Base-by-base conservation (phyloP, 495 filamentous ascomycete species). In the Aspergillus conjunctus region DNA sequence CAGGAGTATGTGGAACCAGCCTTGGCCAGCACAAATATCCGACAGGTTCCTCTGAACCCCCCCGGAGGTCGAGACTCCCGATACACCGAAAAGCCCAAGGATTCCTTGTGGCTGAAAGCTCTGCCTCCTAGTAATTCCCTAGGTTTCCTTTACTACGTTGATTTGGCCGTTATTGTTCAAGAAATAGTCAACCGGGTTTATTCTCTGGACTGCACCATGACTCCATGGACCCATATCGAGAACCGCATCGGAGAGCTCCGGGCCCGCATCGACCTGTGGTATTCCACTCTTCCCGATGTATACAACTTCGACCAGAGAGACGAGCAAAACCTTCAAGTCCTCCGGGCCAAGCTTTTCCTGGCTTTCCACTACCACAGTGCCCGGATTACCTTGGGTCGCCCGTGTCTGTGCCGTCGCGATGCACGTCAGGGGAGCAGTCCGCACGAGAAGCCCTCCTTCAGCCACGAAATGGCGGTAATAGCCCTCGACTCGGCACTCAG, bases 351-450 rank as follows among this genome's bases (percentile, higher is more conserved):
- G 53, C 70, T 83, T 43, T 79, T 77, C 15, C 65, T 86, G 12
- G 82, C 81, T 1, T 80, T 89, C 51, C 78, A 82, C 44, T 88
- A 85, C 65, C 81, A 85, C 66, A 85, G 84, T 59, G 79, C 80
- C 15, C 75, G 77, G 7, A 86, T 88, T 46, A 80, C 88, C 12
- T 75, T 87, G 21, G 83, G 82, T 43, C 84, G 87, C 9, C 87
- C 87, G 4, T 87, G 84, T 70, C 76, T 90, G 14, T 89, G 86
- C 64, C 78, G 82, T 8, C 72, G 85, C 12, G 85, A 88, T 53
- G 75, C 62, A 65, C 76, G 81, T 54, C 75, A 71, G 52, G 17
- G 32, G 12, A 70, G 67, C 18, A 61, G 26, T 20, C 62, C 71
- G 0, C 18, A 59, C 15, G 54, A 70, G n/a, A 61, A 56, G 46